Percentiles rank a stretch among this genome's conserved stretches.
These are phyloP conservation scores for Erodium texanum DNA, from an alignment of 441 rosid genomes.

Conservation along the genomic window DNA sequence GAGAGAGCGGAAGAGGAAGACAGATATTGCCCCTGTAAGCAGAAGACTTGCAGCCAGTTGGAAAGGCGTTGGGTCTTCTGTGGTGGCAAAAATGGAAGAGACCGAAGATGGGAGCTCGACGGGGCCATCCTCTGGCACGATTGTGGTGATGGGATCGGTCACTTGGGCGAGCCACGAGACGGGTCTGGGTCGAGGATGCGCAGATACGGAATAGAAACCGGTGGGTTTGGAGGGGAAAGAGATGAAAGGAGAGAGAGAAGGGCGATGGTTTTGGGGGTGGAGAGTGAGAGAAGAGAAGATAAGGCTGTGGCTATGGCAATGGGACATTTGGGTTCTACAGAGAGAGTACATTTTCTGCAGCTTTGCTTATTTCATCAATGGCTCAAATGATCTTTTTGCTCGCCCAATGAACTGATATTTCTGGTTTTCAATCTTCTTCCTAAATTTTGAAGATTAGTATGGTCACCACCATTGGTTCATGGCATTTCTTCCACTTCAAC, in stretches of 20 bases:
- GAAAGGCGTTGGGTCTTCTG: slow-evolving; percentile 60
- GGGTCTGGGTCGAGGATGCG: slow-evolving; percentile 19
- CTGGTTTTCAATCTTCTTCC: neutral
- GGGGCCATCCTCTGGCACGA: slow-evolving; percentile 44
- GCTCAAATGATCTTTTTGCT: neutral
- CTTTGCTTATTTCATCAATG: neutral
- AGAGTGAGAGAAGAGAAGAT: slow-evolving; percentile 18
- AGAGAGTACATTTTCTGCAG: neutral
- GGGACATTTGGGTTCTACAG: slow-evolving; percentile 34
- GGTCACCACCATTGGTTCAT: neutral
- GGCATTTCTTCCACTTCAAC: no score
- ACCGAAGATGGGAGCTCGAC: slow-evolving; percentile 50
- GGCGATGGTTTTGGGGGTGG: slow-evolving; percentile 19
- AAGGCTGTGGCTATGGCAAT: slow-evolving; percentile 29
- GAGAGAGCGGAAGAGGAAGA: slow-evolving; percentile 76
- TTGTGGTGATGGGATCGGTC: slow-evolving; percentile 23
- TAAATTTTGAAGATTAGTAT: neutral
- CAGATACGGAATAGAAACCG: slow-evolving; percentile 10
- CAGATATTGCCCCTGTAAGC: slow-evolving; percentile 68
- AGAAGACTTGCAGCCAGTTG: slow-evolving; percentile 73
- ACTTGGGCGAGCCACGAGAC: slow-evolving; percentile 24
- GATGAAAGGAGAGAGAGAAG: slow-evolving; percentile 17
- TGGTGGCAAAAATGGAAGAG: slow-evolving; percentile 23
- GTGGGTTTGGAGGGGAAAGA: slow-evolving; percentile 15
- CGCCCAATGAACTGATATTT: neutral